Base-by-base conservation (phyloP, 805 yeast genomes). In the Myxozyma neglecta region DNA sequence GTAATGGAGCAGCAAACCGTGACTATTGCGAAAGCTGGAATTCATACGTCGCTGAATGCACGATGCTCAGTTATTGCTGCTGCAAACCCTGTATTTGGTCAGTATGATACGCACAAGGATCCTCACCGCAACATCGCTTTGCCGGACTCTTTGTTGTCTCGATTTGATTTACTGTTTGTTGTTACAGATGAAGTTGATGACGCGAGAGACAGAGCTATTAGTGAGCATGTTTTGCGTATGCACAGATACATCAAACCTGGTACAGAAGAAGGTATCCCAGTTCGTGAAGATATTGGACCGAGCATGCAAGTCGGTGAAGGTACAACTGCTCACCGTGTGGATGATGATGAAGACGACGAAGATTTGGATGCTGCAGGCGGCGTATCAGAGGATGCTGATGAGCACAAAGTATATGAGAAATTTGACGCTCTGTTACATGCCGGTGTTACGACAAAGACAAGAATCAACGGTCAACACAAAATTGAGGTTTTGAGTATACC, bases 1-100 rank as follows among this genome's bases (percentile, higher is more conserved):
- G 99, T 94, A 53, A 94, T 94, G 99, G 99, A 94, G 79, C 99
- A 94, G 77, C 99, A 94, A 75, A 94, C 99, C 0, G 97, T 93
- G 35, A 92, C 98, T 1, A 92, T 93, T 71, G 96, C 98, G 56
- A 93, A 93, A 75, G 99, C 98, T 5, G 99, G 99, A 66, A 93
- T 93, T 70, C 97, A 93, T 75, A 92, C 98, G 1, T 88, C 98
- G 6, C 81, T 93, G 69, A 93, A 93, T 73, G 98, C 99, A 13
- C 85, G 99, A 71, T 93, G 98, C 78, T 88, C 96, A 35, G 98
- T 93, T 16, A 83, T 93, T 68, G 98, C 98, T 0, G 99, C 99
- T 39, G 99, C 99, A 7, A 93, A 93, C 74, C 99, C 99, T 0
- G 90, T 93, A 1, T 92, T 85, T 75, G 98, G 99, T 55, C 98